A percentile compares a stretch with the other conserved stretches of the same genome.
These are phyloP conservation scores for Ilyonectria sp. DNA, from an alignment of 2,329 filamentous ascomycete genomes.

Conservation along the genomic window DNA sequence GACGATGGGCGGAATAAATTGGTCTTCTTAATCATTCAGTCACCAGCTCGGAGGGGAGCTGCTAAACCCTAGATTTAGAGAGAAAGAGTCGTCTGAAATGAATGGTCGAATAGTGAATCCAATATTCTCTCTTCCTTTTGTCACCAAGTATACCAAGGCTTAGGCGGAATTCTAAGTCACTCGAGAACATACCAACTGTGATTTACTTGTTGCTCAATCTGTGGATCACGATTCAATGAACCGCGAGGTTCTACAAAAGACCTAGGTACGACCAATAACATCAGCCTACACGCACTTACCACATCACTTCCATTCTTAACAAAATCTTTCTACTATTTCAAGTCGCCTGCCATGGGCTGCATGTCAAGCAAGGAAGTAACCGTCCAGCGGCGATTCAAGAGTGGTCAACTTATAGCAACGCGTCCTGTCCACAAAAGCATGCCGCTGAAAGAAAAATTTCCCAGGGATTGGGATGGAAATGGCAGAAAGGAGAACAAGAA, in stretches of 20 bases:
- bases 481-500: not conserved
- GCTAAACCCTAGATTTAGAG: too few species aligned
- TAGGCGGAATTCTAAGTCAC: too few species aligned
- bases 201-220: not conserved
- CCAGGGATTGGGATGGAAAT: not conserved
- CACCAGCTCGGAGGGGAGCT: too few species aligned
- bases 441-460: not conserved
- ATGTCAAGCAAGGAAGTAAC: not conserved
- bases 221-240: not conserved
- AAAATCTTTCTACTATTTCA: not conserved
- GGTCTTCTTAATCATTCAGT: too few species aligned
- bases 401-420: not conserved
- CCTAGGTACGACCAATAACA: not conserved
- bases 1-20: too few species aligned
- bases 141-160: not conserved
- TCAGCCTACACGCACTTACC: not conserved
- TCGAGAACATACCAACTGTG: not conserved
- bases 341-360: not conserved
- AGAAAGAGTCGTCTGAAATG: not conserved
- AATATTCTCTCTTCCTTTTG: too few species aligned
- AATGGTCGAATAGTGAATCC: not conserved
- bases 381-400: not conserved
- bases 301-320: not conserved
- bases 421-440: too few species aligned
- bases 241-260: not conserved